Evolutionary conservation across 1,139 yeast genomes (phyloP), one percentile per base, ranked within the genome.

Genomic region (Pichia sp.): DNA sequence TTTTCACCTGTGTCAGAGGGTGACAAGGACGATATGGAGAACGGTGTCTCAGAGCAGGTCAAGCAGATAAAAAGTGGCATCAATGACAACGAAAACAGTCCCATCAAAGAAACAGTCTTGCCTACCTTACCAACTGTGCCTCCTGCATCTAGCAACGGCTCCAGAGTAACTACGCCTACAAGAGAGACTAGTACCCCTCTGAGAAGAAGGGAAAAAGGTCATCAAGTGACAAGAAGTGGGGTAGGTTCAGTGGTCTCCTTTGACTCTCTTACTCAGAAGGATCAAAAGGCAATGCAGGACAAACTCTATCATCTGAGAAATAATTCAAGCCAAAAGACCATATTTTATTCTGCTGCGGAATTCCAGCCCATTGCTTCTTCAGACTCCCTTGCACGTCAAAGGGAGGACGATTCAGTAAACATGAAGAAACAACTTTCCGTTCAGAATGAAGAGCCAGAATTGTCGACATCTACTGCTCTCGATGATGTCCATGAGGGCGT

Each of bases 301-400:
- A 38, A 45, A 29, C 30, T 58, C 23, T 58, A 58, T n/a, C 52
- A 53, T 44, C 45, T 54, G 31, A 57, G 48, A 29, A 58, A 55
- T 23, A 56, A 54, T 30, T 56, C 61, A 13, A 57, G 60, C 13
- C 58, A 56, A 19, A 54, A 55, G 15, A 57, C 59, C 3, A 50
- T 55, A 1, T 58, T 55, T 48, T 58, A 57, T 31, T 57, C 61
- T 4, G 61, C 61, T 15, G 48, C 49, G 13, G 61, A 58, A 29
- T 52, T 58, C 10, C 57, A 54, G 10, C 10, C 19, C 4, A 10
- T 48, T 29, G 4, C 16, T 4, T 23, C 57, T 8, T 19, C 19
- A 16, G 52, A 50, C 31, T 10, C 38, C 5, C 29, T 47, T 8
- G 15, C 41, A 11, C 23, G 41, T n/a, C 10, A 34, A 29, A 16